A percentile compares a stretch with the other conserved stretches of the same genome.
phyloP scores from a whole-genome alignment of 352 stramenopile species.

The Pythium brachiatum region DNA sequence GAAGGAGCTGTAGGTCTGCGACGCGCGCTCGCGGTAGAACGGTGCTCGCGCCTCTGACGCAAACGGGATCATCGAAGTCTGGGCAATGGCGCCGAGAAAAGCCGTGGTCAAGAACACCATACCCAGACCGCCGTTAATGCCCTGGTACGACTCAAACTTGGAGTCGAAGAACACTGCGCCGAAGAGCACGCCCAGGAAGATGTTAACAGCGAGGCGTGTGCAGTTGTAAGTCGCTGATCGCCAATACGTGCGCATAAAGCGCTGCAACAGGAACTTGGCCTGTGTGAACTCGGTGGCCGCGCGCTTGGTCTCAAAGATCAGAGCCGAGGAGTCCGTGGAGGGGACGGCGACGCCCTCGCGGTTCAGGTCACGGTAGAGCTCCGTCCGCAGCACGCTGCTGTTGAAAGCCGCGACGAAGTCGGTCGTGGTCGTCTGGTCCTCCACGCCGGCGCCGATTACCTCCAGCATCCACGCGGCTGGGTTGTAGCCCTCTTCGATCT shows the following conservation, averaged over 20 bases:
- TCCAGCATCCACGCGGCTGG: conserved; percentile 57
- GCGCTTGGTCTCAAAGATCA: conserved; percentile 19
- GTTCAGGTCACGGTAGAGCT: conserved; percentile 7
- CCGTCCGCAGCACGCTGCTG: not conserved
- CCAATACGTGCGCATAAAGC: conserved; percentile 26
- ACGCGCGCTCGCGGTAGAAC: conserved; percentile 85
- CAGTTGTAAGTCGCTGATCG: conserved; percentile 62
- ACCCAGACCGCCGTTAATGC: conserved; percentile 52
- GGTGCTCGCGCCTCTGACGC: conserved; percentile 65
- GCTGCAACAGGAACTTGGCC: conserved; percentile 21
- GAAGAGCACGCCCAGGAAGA: conserved; percentile 29
- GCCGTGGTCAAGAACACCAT: conserved; percentile 85
- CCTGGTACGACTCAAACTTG: conserved; percentile 44
- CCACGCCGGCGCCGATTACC: conserved; percentile 46
- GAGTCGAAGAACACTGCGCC: conserved; percentile 49
- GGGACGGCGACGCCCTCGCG: conserved; percentile 1
- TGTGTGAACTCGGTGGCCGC: conserved; percentile 8
- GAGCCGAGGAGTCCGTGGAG: not conserved
- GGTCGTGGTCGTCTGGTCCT: conserved; percentile 1
- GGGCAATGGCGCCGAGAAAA: conserved; percentile 75
- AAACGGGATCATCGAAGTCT: conserved; percentile 64
- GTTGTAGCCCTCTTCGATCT: conserved; percentile 33
- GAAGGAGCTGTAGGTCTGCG: conserved; percentile 66
- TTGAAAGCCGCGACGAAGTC: conserved; percentile 18
- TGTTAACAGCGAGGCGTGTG: conserved; percentile 54